phyloP scores from a whole-genome alignment of 2,329 filamentous ascomycete species.

The Pleurostoma richardsiae region DNA sequence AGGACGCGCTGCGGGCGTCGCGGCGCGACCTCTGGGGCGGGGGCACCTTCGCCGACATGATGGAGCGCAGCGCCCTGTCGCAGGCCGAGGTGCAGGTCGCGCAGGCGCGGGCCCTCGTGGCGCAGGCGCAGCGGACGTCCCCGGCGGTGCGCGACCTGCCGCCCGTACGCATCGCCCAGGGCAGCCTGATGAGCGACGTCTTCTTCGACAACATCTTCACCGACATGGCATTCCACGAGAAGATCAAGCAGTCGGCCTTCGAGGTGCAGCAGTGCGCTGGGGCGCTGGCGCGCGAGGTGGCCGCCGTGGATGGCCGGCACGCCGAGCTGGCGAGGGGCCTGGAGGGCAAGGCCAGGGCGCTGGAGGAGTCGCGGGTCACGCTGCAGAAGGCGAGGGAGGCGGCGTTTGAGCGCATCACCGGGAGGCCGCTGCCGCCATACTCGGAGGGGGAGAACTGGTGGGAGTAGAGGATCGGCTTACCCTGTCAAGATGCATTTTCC shows the following conservation, averaged over 20 bases:
- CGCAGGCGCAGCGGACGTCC: slow-evolving; percentile 33
- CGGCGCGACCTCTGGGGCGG: slow-evolving; percentile 45
- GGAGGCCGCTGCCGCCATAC: background rate
- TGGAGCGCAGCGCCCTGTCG: slow-evolving; percentile 46
- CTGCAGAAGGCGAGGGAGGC: slow-evolving; percentile 38
- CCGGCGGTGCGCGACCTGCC: slow-evolving; percentile 31
- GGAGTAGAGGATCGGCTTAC: no score
- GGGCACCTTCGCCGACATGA: slow-evolving; percentile 42
- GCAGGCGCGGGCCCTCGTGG: slow-evolving; percentile 31
- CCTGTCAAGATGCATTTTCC: no score
- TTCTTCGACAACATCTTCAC: slow-evolving; percentile 52
- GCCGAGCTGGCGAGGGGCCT: slow-evolving; percentile 24
- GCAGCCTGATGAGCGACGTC: slow-evolving; percentile 41
- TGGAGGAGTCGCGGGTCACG: slow-evolving; percentile 26
- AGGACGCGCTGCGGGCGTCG: slow-evolving; percentile 34
- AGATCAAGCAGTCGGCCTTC: slow-evolving; percentile 37
- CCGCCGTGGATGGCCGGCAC: slow-evolving; percentile 22
- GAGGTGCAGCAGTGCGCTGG: slow-evolving; percentile 28
- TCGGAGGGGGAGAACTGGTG: no score
- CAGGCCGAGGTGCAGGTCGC: slow-evolving; percentile 36
- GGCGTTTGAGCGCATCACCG: slow-evolving; percentile 28
- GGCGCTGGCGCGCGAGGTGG: slow-evolving; percentile 22
- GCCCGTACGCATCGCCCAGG: slow-evolving; percentile 35
- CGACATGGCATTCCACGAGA: slow-evolving; percentile 45
- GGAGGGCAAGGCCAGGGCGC: slow-evolving; percentile 15